phyloP scores from a whole-genome alignment of 345 rosid genomes.

The Streptanthus diversifolius region DNA sequence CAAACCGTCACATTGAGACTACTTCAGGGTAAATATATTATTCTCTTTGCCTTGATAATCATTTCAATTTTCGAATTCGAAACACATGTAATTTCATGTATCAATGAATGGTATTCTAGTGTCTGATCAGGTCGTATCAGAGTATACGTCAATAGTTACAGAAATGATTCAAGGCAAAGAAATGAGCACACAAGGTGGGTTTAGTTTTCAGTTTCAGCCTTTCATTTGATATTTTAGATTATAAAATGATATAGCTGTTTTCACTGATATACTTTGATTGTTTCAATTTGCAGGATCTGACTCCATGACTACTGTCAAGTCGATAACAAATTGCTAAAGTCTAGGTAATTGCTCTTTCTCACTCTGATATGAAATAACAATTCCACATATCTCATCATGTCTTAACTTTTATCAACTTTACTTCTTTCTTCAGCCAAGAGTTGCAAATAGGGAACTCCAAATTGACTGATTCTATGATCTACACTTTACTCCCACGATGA shows the following conservation, averaged over 20 bases:
- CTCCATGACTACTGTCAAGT: slow-evolving; percentile 51
- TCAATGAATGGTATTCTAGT: slow-evolving; percentile 40
- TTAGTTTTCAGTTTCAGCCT: slow-evolving; percentile 4
- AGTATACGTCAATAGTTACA: slow-evolving; percentile 54
- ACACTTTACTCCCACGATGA: background rate
- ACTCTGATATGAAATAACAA: background rate
- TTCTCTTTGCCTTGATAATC: slow-evolving; percentile 6
- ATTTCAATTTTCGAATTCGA: background rate
- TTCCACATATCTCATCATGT: background rate
- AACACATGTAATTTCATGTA: slow-evolving; percentile 52
- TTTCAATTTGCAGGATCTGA: slow-evolving; percentile 49
- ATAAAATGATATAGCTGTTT: background rate
- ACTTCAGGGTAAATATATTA: slow-evolving; percentile 41
- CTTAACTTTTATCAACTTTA: background rate
- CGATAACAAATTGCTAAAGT: slow-evolving; percentile 60
- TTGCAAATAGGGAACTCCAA: slow-evolving; percentile 19
- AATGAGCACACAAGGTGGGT: slow-evolving; percentile 56
- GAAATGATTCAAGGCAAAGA: slow-evolving; percentile 51
- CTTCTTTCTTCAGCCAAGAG: slow-evolving; percentile 46
- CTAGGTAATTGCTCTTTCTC: slow-evolving; percentile 48
- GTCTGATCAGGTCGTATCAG: slow-evolving; percentile 46
- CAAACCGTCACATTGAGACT: slow-evolving; percentile 29
- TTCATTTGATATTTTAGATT: background rate
- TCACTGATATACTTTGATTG: background rate
- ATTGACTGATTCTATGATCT: slow-evolving; percentile 1